phyloP scores from a whole-genome alignment of 345 rosid genomes.

The Odontarrhena argentea region DNA sequence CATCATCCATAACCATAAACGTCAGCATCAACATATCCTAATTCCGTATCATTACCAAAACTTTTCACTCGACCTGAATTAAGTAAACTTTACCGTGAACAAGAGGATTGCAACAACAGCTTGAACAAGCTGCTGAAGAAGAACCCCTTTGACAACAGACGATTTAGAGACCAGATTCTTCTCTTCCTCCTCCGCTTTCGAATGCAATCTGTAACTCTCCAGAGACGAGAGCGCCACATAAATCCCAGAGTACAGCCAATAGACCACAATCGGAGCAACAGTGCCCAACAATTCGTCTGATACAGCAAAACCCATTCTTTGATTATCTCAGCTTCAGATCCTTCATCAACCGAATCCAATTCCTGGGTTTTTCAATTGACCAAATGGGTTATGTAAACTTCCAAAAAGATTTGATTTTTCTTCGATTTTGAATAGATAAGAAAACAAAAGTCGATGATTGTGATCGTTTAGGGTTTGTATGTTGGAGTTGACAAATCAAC shows the following conservation, averaged over 20 bases:
- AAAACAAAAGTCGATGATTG: no score
- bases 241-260: slow-evolving; percentile 84
- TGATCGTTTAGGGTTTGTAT: no score
- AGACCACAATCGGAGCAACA: slow-evolving; percentile 69
- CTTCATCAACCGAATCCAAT: slow-evolving; percentile 12
- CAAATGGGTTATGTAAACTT: no score
- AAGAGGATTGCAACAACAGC: slow-evolving; percentile 76
- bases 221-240: slow-evolving; percentile 56
- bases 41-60: background rate
- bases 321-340: slow-evolving; percentile 35
- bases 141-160: slow-evolving; percentile 78
- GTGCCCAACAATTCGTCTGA: slow-evolving; percentile 83
- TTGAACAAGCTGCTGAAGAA: slow-evolving; percentile 77
- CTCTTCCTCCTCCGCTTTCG: slow-evolving; percentile 71
- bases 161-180: slow-evolving; percentile 77
- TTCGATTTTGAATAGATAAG: no score
- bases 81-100: slow-evolving; percentile 53
- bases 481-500: no score
- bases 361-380: background rate
- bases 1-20: slow-evolving; percentile 12
- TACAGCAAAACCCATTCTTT: slow-evolving; percentile 56
- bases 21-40: slow-evolving; percentile 6
- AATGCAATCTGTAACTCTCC: slow-evolving; percentile 75
- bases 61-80: background rate
- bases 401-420: no score